Percentiles rank a stretch among this genome's conserved stretches.
Evolutionary conservation across 2,329 filamentous ascomycete genomes (phyloP).

Genomic region (Penicillium sp.): DNA sequence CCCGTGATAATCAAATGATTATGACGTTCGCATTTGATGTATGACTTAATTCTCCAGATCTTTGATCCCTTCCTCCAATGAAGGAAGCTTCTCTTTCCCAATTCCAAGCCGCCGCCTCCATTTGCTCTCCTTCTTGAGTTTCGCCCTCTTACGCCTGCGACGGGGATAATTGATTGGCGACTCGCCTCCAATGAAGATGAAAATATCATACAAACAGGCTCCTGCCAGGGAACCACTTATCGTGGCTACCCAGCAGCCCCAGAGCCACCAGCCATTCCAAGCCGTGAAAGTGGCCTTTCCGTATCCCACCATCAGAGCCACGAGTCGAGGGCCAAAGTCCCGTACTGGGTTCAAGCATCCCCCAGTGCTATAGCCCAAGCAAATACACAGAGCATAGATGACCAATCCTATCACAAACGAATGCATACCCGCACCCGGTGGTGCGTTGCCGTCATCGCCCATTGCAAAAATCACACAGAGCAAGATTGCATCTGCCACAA

Average conservation of each 20-base stretch:
- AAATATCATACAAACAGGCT: slow-evolving; percentile 36
- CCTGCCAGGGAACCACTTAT: slow-evolving; percentile 37
- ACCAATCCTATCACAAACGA: slow-evolving; percentile 30
- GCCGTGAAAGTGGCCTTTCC: slow-evolving; percentile 30
- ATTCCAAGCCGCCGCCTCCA: background rate
- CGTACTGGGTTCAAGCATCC: slow-evolving; percentile 38
- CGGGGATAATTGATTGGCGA: slow-evolving; percentile 48
- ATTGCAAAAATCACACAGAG: slow-evolving; percentile 38
- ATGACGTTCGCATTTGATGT: too few relatives aligned
- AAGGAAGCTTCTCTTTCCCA: background rate
- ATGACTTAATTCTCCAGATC: background rate
- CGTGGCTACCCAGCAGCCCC: slow-evolving; percentile 20
- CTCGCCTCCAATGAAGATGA: slow-evolving; percentile 44
- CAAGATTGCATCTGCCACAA: slow-evolving; percentile 36
- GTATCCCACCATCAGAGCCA: slow-evolving; percentile 36
- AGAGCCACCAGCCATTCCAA: slow-evolving; percentile 36
- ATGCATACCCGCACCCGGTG: slow-evolving; percentile 47
- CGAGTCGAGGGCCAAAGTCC: slow-evolving; percentile 39
- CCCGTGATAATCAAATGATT: too few relatives aligned
- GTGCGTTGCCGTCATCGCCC: slow-evolving; percentile 47
- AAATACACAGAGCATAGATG: slow-evolving; percentile 17
- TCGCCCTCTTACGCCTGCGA: slow-evolving; percentile 37
- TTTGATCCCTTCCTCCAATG: background rate
- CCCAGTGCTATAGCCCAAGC: slow-evolving; percentile 40
- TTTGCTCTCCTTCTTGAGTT: slow-evolving; percentile 3